Conservation (phyloP, 345 rosid species). For the Nasturtium officinale region DNA sequence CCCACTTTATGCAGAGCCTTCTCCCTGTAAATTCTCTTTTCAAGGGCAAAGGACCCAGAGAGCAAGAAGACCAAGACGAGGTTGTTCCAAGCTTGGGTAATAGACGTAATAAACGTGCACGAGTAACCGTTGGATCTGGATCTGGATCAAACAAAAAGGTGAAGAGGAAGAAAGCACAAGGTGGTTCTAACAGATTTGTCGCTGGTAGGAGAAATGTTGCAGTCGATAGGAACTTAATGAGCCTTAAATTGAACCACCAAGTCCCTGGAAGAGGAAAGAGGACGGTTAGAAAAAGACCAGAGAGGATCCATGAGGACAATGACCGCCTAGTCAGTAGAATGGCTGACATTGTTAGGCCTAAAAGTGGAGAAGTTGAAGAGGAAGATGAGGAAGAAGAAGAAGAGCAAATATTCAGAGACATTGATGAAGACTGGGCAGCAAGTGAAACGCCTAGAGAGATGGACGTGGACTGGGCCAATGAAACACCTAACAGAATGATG, state of each 20-base stretch:
- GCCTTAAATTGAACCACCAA: slow-evolving; percentile 55
- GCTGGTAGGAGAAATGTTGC: slow-evolving; percentile 47
- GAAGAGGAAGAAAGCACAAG: slow-evolving; percentile 50
- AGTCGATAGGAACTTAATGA: slow-evolving; percentile 49
- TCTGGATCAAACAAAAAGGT: slow-evolving; percentile 57
- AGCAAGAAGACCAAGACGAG: slow-evolving; percentile 52
- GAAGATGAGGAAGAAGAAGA: slow-evolving; percentile 39
- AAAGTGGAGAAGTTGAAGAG: slow-evolving; percentile 33
- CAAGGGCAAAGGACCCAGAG: slow-evolving; percentile 55
- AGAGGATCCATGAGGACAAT: slow-evolving; percentile 49
- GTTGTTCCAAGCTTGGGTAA: slow-evolving; percentile 44
- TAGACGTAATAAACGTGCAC: slow-evolving; percentile 61
- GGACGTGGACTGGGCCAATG: slow-evolving; percentile 41
- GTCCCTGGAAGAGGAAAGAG: slow-evolving; percentile 72
- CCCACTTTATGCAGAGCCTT: slow-evolving; percentile 56
- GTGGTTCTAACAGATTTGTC: slow-evolving; percentile 46
- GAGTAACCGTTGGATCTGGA: slow-evolving; percentile 58
- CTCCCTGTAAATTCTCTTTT: slow-evolving; percentile 49
- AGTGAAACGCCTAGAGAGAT: slow-evolving; percentile 38
- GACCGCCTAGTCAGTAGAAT: slow-evolving; percentile 33
- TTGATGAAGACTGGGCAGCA: slow-evolving; percentile 40
- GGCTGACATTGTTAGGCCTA: slow-evolving; percentile 35
- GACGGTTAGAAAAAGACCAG: slow-evolving; percentile 82
- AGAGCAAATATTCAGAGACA: slow-evolving; percentile 34
- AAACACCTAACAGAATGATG: slow-evolving; percentile 43